Conservation (phyloP, 345 rosid genomes). For the Schrenkiella parvula region DNA sequence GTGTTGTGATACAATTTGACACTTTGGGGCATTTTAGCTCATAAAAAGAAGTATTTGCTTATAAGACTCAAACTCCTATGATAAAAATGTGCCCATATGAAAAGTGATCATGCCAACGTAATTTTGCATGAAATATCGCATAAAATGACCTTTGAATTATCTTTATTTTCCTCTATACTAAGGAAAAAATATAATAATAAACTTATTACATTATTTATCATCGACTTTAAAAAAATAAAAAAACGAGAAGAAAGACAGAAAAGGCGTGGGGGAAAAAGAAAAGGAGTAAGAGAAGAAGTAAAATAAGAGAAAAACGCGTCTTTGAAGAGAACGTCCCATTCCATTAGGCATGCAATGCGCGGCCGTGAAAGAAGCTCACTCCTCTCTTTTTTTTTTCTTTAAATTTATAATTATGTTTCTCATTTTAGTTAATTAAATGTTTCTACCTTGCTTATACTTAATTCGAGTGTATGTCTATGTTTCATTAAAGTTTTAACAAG, state of each 20-base stretch:
- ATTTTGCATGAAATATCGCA: constrained; percentile 35
- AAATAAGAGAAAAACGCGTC: constrained; percentile 28
- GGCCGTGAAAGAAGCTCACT: constrained; percentile 38
- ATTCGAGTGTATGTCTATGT: constrained; percentile 3
- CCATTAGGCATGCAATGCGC: constrained; percentile 36
- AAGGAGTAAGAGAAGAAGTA: constrained; percentile 1
- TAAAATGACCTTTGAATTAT: not conserved
- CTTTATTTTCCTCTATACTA: not conserved
- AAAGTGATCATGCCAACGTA: constrained; percentile 42
- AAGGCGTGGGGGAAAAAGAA: constrained; percentile 18
- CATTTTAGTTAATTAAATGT: not conserved
- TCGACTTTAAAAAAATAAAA: not conserved
- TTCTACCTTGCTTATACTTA: not conserved
- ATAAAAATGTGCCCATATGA: constrained; percentile 28
- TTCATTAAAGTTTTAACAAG: constrained; percentile 11
- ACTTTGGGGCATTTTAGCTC: not conserved
- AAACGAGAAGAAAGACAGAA: constrained; percentile 25
- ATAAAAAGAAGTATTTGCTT: constrained; percentile 28
- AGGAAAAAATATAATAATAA: not conserved
- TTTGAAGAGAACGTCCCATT: constrained; percentile 34
- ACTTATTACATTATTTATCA: not conserved
- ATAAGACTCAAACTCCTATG: constrained; percentile 28
- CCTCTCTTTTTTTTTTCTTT: constrained; percentile 11
- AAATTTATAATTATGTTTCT: not conserved
- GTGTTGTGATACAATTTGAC: constrained; percentile 2